Evolutionary conservation across 2,329 filamentous ascomycete genomes (phyloP).

Genomic region (Lecanicillium sp.): DNA sequence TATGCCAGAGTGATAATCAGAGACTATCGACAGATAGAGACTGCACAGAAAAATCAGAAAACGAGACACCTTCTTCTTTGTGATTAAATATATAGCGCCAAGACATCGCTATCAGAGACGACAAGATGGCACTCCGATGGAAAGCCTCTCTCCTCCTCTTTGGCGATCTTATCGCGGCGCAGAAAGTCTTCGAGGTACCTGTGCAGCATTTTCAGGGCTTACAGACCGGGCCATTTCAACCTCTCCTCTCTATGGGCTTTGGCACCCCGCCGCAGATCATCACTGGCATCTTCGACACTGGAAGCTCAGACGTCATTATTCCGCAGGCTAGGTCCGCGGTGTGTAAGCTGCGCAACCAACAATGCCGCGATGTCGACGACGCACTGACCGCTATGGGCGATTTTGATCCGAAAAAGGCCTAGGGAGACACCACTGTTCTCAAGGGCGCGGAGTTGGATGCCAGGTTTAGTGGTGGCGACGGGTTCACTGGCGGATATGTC

Average conservation of each 20-base stretch:
- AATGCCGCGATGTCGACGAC: conserved; percentile 1
- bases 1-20: no score
- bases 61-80: no score
- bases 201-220: conserved; percentile 6
- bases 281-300: conserved; percentile 5
- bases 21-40: no score
- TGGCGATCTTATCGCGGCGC: background rate
- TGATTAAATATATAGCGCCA: no score
- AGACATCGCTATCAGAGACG: no score
- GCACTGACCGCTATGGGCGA: conserved; percentile 1
- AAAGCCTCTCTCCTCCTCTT: conserved; percentile 1
- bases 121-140: no score
- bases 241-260: conserved; percentile 1
- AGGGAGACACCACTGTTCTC: background rate
- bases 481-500: conserved; percentile 1
- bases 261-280: conserved; percentile 3
- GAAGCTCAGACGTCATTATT: conserved; percentile 3
- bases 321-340: conserved; percentile 1
- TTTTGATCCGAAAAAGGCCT: background rate
- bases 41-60: no score
- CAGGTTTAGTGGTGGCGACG: conserved; percentile 1
- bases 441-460: background rate
- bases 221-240: conserved; percentile 1
- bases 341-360: conserved; percentile 2
- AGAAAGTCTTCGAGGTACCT: conserved; percentile 3